Evolutionary conservation across 768 basidiomycete species (phyloP).

Genomic region (Leccinum broughii): DNA sequence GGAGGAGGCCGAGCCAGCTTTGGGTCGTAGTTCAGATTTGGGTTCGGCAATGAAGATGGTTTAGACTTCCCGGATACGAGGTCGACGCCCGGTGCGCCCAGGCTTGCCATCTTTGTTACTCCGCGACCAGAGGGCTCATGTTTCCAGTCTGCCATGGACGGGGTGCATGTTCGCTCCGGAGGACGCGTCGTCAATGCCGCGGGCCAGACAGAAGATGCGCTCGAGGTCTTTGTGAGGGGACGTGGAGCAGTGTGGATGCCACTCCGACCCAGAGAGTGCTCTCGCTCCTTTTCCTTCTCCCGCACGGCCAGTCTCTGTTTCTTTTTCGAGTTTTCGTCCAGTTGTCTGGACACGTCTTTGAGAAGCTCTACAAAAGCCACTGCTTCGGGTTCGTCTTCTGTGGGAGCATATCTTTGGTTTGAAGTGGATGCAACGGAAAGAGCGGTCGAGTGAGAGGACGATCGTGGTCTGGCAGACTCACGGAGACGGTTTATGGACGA

Average conservation of each 20-base stretch:
- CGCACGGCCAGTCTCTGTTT: slow-evolving; percentile 24
- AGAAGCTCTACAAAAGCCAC: slow-evolving; percentile 26
- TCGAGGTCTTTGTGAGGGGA: slow-evolving; percentile 19
- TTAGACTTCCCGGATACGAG: slow-evolving; percentile 15
- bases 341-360: slow-evolving; percentile 19
- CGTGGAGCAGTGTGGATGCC: neutral
- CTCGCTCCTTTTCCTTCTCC: slow-evolving; percentile 13
- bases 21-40: slow-evolving; percentile 12
- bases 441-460: slow-evolving; percentile 18
- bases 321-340: slow-evolving; percentile 28
- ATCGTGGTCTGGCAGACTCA: slow-evolving; percentile 15
- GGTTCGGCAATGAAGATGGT: slow-evolving; percentile 12
- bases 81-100: neutral
- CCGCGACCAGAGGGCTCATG: slow-evolving; percentile 3
- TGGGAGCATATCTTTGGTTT: slow-evolving; percentile 2
- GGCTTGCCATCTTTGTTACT: slow-evolving; percentile 10
- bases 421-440: neutral
- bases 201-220: slow-evolving; percentile 13
- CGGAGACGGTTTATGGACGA: slow-evolving; percentile 18
- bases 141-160: slow-evolving; percentile 1
- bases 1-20: neutral
- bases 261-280: neutral
- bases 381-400: slow-evolving; percentile 27
- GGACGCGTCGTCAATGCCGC: neutral
- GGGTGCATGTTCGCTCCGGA: neutral